Evolutionary conservation across 495 filamentous ascomycete species (phyloP), one percentile per base, ranked within the genome.

Genomic region (Penicillium malachiteum): DNA sequence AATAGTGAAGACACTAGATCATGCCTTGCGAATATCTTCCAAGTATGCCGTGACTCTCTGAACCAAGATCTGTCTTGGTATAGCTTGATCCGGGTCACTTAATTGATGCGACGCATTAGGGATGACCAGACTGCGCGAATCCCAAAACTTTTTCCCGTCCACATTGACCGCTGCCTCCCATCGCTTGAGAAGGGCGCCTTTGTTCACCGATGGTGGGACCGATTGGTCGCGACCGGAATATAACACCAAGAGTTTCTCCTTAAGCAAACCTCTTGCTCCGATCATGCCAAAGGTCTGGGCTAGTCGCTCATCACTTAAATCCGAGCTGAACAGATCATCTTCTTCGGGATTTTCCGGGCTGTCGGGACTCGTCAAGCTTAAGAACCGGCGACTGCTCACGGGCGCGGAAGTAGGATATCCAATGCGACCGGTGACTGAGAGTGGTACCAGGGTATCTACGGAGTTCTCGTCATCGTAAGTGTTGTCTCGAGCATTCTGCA

Each of bases 291-390:
- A 96, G 1, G 79, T 87, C 34, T 64, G 56, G 30, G 48, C 55
- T 17, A 92, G 65, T 52, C 77, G 69, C 46, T 78, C 75, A 50
- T 88, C 84, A 0, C 68, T 65, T 16, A 96, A 69, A 69, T 92
- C 89, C 14, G 87, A 88, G 48, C 86, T 89, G 72, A 96, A 97
- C 58, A 87, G 87, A 68, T 97, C 93, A 67, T 97, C 92, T 43
- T 88, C 88, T 7, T 88, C 87, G 1, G 73, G 77, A 26, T 69
- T 51, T 65, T 82, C 59, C 34, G 79, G 67, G 41, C 68, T 70
- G 21, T 77, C 78, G 0, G 77, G 76, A 45, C 78, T 84, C 3
- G 78, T 79, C 13, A 96, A 74, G 54, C 83, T 82, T 26, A 84
- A 63, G 78, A 87, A 91, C 31, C 92, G 68, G 65, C 38, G 88